phyloP scores from a whole-genome alignment of 129 eudicot species.

The Calendula officinalis region DNA sequence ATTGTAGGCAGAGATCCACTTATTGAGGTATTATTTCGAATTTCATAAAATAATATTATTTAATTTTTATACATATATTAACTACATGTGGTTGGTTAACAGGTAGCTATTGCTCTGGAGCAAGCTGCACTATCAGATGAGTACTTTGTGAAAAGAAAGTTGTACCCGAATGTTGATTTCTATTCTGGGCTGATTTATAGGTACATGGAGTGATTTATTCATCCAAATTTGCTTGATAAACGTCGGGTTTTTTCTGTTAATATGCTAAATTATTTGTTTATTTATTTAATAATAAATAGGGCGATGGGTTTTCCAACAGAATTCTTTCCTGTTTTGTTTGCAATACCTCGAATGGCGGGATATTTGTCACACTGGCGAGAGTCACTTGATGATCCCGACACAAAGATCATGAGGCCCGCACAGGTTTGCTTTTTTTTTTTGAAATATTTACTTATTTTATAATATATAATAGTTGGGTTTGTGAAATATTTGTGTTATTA shows the following conservation, averaged over 20 bases:
- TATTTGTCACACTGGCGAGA: conserved; percentile 94
- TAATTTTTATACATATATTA: neutral
- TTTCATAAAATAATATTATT: conserved; percentile 5
- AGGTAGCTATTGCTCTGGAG: conserved; percentile 99
- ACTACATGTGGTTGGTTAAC: conserved; percentile 24
- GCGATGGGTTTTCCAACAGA: conserved; percentile 99
- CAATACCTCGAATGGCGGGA: conserved; percentile 99
- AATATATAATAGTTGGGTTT: neutral
- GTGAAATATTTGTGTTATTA: neutral
- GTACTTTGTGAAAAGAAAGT: conserved; percentile 87
- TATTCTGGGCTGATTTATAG: conserved; percentile 95
- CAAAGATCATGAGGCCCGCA: conserved; percentile 99
- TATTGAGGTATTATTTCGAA: conserved; percentile 61
- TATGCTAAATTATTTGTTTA: neutral
- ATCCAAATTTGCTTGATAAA: neutral
- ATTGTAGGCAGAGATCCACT: conserved; percentile 99
- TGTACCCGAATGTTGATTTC: conserved; percentile 99
- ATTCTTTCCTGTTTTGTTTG: conserved; percentile 90
- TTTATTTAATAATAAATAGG: conserved; percentile 34
- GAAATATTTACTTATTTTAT: neutral
- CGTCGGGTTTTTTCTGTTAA: neutral
- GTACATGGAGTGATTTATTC: conserved; percentile 29
- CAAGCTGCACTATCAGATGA: conserved; percentile 96
- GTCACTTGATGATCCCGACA: conserved; percentile 95
- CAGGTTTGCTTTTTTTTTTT: conserved; percentile 47